Percentiles rank a stretch among this genome's conserved stretches.
phyloP scores from a whole-genome alignment of 768 basidiomycete species.

The Rhizopogon rudus region DNA sequence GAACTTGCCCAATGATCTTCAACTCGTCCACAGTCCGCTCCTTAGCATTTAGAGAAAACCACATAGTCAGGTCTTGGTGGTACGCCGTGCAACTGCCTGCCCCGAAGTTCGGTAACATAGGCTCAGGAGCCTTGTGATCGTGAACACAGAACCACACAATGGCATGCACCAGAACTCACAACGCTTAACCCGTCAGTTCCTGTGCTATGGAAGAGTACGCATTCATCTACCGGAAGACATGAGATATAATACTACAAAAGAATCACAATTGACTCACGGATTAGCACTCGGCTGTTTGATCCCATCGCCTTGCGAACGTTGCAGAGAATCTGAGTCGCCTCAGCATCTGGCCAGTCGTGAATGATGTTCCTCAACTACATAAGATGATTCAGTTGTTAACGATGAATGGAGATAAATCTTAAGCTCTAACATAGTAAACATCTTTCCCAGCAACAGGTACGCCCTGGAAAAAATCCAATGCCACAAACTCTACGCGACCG shows the following conservation, averaged over 20 bases:
- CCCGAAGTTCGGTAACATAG: constrained; percentile 46
- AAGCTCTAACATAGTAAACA: constrained; percentile 21
- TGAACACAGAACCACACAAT: not conserved
- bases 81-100: constrained; percentile 36
- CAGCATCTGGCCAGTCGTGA: constrained; percentile 32
- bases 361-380: constrained; percentile 22
- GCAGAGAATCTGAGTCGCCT: constrained; percentile 24
- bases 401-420: not conserved
- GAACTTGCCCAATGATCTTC: not conserved
- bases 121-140: constrained; percentile 33
- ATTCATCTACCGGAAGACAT: constrained; percentile 12
- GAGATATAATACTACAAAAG: not conserved
- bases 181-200: not conserved
- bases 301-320: constrained; percentile 23
- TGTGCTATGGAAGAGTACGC: constrained; percentile 6
- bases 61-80: constrained; percentile 43
- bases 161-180: not conserved
- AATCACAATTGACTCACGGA: constrained; percentile 20
- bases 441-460: constrained; percentile 13
- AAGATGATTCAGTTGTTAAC: not conserved
- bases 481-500: constrained; percentile 10
- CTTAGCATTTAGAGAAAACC: constrained; percentile 36
- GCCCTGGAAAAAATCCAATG: constrained; percentile 18
- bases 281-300: constrained; percentile 25
- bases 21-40: constrained; percentile 6